Conservation (phyloP, 2,329 filamentous ascomycete genomes). For the Ilyonectria destructans region DNA sequence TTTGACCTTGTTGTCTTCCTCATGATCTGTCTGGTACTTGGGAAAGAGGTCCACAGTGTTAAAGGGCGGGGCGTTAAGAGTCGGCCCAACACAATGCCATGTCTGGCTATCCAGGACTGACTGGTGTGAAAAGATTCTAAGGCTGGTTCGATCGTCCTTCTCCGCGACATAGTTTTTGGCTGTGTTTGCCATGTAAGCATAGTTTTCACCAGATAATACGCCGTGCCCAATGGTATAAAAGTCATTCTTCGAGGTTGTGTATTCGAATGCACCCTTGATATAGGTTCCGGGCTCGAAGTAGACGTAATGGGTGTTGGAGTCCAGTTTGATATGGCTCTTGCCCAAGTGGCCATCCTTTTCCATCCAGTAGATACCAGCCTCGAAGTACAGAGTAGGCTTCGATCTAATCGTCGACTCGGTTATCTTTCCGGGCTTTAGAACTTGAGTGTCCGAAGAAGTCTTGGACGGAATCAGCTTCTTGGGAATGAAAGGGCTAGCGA, state of each 20-base stretch:
- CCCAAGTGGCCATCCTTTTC: too few relatives aligned
- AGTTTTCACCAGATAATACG: slow-evolving; percentile 57
- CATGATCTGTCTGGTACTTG: too few relatives aligned
- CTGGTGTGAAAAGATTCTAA: slow-evolving; percentile 53
- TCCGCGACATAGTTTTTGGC: slow-evolving; percentile 48
- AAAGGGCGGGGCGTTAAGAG: slow-evolving; percentile 55
- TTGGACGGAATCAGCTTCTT: slow-evolving; percentile 47
- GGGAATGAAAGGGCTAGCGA: neutral
- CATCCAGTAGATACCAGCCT: slow-evolving; percentile 53
- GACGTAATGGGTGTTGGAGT: slow-evolving; percentile 43
- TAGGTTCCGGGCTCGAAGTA: slow-evolving; percentile 54
- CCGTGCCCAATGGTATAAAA: slow-evolving; percentile 55
- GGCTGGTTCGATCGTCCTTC: slow-evolving; percentile 48
- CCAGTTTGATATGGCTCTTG: slow-evolving; percentile 41
- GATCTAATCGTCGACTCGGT: slow-evolving; percentile 31
- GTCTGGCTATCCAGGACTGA: slow-evolving; percentile 37
- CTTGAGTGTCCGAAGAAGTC: slow-evolving; percentile 27
- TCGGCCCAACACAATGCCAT: slow-evolving; percentile 48
- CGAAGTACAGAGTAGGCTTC: too few relatives aligned
- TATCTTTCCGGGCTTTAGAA: too few relatives aligned
- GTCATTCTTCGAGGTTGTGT: slow-evolving; percentile 40
- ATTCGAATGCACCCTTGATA: slow-evolving; percentile 57
- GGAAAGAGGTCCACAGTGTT: slow-evolving; percentile 58
- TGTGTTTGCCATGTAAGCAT: slow-evolving; percentile 57
- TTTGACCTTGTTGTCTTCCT: too few relatives aligned